phyloP scores from a whole-genome alignment of 176 grass and related monocot genomes.

The Aegilops longissima region DNA sequence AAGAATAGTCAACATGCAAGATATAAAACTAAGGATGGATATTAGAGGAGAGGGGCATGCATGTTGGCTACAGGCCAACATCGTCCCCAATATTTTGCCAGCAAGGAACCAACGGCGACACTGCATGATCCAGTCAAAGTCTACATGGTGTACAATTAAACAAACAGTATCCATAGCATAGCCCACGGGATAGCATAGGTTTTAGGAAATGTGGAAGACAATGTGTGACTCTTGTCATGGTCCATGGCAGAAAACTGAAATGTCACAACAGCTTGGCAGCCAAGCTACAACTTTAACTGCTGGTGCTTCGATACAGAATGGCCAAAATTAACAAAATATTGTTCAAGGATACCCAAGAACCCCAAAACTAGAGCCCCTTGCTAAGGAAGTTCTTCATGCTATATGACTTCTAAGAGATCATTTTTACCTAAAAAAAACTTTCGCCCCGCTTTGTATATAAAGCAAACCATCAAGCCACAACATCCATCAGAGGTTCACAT shows the following conservation, averaged over 20 bases:
- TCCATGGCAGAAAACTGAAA: not conserved
- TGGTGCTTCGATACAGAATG: not conserved
- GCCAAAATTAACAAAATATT: not conserved
- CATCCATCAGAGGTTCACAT: too few relatives aligned
- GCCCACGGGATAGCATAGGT: slow-evolving; percentile 21
- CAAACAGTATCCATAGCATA: not conserved
- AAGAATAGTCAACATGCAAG: slow-evolving; percentile 7
- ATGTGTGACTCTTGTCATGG: not conserved
- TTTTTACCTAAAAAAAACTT: too few relatives aligned
- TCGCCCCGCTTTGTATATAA: too few relatives aligned
- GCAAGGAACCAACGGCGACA: not conserved
- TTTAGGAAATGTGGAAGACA: not conserved
- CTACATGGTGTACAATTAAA: not conserved
- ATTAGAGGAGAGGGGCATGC: not conserved
- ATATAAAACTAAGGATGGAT: not conserved
- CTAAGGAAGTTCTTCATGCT: not conserved
- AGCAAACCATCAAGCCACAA: too few relatives aligned
- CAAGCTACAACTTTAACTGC: not conserved
- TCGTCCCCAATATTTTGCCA: not conserved
- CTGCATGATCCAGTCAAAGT: slow-evolving; percentile 13
- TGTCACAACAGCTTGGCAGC: not conserved
- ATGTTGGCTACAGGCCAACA: not conserved
- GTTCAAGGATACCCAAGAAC: not conserved
- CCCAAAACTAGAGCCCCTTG: not conserved
- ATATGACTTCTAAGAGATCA: not conserved